A percentile compares a stretch with the other conserved stretches of the same genome.
Evolutionary conservation across 2,329 filamentous ascomycete species (phyloP).

Genomic region (Penicillium oxalicum): DNA sequence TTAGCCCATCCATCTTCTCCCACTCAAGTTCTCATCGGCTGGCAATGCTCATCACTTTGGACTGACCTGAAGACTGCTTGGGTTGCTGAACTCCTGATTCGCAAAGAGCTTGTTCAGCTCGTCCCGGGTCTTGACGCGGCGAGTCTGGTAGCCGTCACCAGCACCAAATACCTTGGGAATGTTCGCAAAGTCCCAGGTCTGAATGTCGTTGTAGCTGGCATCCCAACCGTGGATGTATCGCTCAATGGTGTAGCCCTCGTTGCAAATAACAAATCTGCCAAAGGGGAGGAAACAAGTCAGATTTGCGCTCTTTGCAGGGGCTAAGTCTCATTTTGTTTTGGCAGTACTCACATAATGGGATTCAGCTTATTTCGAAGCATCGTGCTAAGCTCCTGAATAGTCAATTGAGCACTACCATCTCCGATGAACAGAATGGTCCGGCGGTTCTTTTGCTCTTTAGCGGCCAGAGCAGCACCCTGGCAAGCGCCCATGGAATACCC

Average conservation of each 20-base stretch:
- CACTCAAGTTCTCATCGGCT: background rate
- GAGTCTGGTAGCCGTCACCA: slow-evolving; percentile 53
- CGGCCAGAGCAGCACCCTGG: slow-evolving; percentile 67
- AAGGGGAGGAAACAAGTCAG: too few species aligned
- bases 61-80: slow-evolving; percentile 41
- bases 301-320: too few species aligned
- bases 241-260: slow-evolving; percentile 85
- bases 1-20: slow-evolving; percentile 6
- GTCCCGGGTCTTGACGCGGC: slow-evolving; percentile 62
- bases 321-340: background rate
- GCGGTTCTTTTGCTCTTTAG: slow-evolving; percentile 57
- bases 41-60: background rate
- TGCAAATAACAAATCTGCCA: slow-evolving; percentile 67
- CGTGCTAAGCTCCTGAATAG: slow-evolving; percentile 75
- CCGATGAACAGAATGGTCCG: slow-evolving; percentile 82
- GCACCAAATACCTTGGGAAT: slow-evolving; percentile 64
- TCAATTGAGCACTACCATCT: slow-evolving; percentile 81
- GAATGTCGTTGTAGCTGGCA: slow-evolving; percentile 73
- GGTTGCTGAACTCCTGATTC: slow-evolving; percentile 56
- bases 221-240: slow-evolving; percentile 81
- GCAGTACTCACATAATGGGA: slow-evolving; percentile 61
- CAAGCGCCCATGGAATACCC: slow-evolving; percentile 59
- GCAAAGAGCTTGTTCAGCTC: slow-evolving; percentile 62
- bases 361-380: slow-evolving; percentile 71
- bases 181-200: slow-evolving; percentile 66